A percentile compares a stretch with the other conserved stretches of the same genome.
Conservation (phyloP, 805 yeast genomes). For the Teunomyces panamensis region DNA sequence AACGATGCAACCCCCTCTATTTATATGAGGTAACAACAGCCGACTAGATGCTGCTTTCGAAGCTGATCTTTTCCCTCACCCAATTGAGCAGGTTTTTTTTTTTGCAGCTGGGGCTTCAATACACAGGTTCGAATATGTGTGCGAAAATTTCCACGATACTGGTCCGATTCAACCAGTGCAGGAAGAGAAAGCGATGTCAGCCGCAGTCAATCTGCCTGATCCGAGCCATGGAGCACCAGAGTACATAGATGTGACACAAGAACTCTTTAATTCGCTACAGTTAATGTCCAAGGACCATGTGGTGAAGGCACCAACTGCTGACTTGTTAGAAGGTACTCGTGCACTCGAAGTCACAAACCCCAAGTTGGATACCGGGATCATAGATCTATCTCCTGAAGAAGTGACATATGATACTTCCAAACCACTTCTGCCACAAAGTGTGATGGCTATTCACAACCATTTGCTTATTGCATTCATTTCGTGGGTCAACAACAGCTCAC, state of each 20-base stretch:
- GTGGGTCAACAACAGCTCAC: conserved; percentile 75
- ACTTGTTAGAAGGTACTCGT: conserved; percentile 78
- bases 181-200: not conserved
- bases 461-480: conserved; percentile 54
- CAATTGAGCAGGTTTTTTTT: not conserved
- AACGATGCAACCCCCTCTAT: no score
- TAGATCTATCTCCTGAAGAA: conserved; percentile 46
- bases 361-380: conserved; percentile 73
- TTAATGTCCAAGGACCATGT: conserved; percentile 51
- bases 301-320: conserved; percentile 56
- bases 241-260: conserved; percentile 54
- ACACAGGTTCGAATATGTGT: not conserved
- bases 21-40: no score
- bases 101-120: conserved; percentile 1
- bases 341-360: conserved; percentile 77
- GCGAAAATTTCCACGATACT: conserved; percentile 2
- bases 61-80: not conserved
- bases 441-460: conserved; percentile 51
- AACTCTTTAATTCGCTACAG: conserved; percentile 41
- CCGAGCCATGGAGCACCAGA: not conserved
- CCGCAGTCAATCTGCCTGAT: not conserved
- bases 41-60: no score
- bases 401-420: conserved; percentile 42
- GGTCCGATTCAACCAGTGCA: not conserved
- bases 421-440: conserved; percentile 26